Evolutionary conservation across 208 protist genomes (phyloP).

Genomic region (Acanthamoeba sp.): DNA sequence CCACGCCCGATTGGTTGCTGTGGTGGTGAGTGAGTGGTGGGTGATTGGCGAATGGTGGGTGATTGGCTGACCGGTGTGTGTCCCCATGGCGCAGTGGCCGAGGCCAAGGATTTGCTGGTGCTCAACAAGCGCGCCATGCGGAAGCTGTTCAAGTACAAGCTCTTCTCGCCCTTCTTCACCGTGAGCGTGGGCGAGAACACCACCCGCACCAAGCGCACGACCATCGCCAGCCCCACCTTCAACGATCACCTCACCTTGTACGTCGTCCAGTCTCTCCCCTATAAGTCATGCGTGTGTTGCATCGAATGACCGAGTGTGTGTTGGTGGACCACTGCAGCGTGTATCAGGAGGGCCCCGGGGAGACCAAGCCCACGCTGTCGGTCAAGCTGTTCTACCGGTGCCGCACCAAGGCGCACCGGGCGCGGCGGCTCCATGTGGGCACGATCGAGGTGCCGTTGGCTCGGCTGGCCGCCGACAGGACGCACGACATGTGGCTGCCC

Average conservation of each 20-base stretch:
- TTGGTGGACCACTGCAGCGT: not conserved
- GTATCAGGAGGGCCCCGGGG: not conserved
- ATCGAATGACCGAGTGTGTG: not conserved
- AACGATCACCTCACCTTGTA: slow-evolving; percentile 30
- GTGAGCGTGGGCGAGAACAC: slow-evolving; percentile 9
- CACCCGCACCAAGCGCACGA: slow-evolving; percentile 13
- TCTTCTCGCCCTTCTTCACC: slow-evolving; percentile 14
- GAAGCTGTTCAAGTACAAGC: slow-evolving; percentile 33
- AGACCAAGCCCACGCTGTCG: not conserved
- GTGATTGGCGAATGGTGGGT: too few species aligned
- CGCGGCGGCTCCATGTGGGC: slow-evolving; percentile 9
- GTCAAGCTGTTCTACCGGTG: slow-evolving; percentile 47
- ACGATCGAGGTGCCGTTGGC: slow-evolving; percentile 1
- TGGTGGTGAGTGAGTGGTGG: too few species aligned
- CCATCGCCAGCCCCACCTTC: not conserved
- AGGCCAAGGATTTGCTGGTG: slow-evolving; percentile 20
- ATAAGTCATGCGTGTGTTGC: not conserved
- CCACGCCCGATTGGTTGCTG: too few species aligned
- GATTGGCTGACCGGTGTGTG: not conserved
- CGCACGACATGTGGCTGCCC: not conserved
- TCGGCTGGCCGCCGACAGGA: not conserved
- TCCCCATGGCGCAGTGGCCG: not conserved
- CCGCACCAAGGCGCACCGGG: slow-evolving; percentile 10
- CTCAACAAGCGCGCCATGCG: slow-evolving; percentile 36
- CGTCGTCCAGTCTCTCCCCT: not conserved